These are phyloP conservation scores for Fusarium luffae DNA, from an alignment of 2,329 filamentous ascomycete genomes.

Conservation along the genomic window DNA sequence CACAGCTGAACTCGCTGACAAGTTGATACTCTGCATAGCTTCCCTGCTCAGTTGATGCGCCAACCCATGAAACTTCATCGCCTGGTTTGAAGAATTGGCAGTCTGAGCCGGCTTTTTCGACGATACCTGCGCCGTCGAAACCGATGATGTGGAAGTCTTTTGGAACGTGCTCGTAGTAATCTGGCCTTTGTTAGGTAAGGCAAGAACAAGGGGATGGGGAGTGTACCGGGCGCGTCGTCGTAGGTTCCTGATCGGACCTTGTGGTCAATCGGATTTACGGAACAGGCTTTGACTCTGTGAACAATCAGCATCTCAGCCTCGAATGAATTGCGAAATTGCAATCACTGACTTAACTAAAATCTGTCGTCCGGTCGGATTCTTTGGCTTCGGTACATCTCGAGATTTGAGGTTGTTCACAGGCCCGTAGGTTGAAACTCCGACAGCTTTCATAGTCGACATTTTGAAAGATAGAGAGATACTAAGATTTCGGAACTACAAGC, in stretches of 20 bases:
- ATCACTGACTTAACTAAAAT: neutral
- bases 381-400: neutral
- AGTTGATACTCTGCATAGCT: conserved; percentile 1
- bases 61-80: neutral
- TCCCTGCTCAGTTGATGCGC: neutral
- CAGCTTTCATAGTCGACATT: neutral
- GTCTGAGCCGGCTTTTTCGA: neutral
- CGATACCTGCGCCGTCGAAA: neutral
- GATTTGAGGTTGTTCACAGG: neutral
- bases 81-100: neutral
- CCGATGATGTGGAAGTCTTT: neutral
- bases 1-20: neutral
- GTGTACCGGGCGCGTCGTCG: neutral
- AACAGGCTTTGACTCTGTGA: neutral
- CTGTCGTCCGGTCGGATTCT: neutral
- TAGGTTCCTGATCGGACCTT: conserved; percentile 1
- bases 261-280: conserved; percentile 1
- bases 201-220: too few relatives aligned
- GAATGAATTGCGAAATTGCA: neutral
- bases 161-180: neutral
- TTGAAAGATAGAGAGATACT: too few relatives aligned
- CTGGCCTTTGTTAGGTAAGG: too few relatives aligned
- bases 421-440: neutral
- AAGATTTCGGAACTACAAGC: too few relatives aligned
- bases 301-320: fast-evolving